Conservation (phyloP, 345 rosid genomes). For the Laguncularia racemosa region DNA sequence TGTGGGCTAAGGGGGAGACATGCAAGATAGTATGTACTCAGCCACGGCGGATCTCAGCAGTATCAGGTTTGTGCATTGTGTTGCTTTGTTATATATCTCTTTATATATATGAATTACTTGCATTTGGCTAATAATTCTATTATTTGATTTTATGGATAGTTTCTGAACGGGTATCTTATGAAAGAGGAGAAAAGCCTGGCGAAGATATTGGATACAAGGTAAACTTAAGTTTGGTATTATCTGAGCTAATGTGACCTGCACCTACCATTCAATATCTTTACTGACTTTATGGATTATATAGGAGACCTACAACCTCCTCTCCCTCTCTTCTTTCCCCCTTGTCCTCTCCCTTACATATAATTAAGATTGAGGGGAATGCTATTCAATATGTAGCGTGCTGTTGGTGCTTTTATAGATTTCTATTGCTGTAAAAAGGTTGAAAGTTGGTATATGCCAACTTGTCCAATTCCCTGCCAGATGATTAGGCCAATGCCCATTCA, state of each 20-base stretch:
- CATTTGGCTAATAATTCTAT: constrained; percentile 5
- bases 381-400: too few species aligned
- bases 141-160: constrained; percentile 35
- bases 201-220: constrained; percentile 92
- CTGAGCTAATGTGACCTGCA: neutral
- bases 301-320: too few species aligned
- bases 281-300: neutral
- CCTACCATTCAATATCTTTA: constrained; percentile 1
- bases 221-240: neutral
- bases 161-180: constrained; percentile 84
- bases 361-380: too few species aligned
- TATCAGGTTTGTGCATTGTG: constrained; percentile 48
- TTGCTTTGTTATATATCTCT: neutral
- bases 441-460: too few species aligned
- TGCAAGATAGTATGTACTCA: constrained; percentile 95
- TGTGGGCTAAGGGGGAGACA: constrained; percentile 67
- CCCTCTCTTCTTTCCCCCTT: too few species aligned
- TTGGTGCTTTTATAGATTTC: too few species aligned
- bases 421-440: too few species aligned
- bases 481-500: too few species aligned
- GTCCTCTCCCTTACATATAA: too few species aligned
- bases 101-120: neutral
- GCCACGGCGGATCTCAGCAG: constrained; percentile 97
- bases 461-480: too few species aligned
- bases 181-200: constrained; percentile 81